A percentile compares a stretch with the other conserved stretches of the same genome.
Evolutionary conservation across 148 eudicot species (phyloP).

Genomic region (Amaranthus cruentus): DNA sequence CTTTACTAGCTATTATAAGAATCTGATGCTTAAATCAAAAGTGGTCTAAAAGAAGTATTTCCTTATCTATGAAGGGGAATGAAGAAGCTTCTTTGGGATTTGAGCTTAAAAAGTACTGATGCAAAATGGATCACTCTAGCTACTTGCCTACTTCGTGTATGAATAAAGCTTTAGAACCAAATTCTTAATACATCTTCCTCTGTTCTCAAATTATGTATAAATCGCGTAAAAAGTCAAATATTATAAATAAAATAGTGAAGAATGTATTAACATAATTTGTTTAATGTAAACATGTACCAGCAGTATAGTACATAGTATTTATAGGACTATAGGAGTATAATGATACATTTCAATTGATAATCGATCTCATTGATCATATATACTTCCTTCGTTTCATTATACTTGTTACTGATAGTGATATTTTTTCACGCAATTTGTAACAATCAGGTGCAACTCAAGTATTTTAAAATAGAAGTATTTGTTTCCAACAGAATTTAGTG

Average conservation of each 20-base stretch:
- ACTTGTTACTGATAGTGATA: too few relatives aligned
- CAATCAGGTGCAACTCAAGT: too few relatives aligned
- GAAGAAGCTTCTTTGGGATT: constrained; percentile 45
- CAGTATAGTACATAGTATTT: too few relatives aligned
- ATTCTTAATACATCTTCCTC: not conserved
- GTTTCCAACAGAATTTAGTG: too few relatives aligned
- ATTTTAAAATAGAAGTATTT: too few relatives aligned
- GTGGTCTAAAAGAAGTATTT: not conserved
- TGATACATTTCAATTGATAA: too few relatives aligned
- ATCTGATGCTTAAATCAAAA: constrained; percentile 51
- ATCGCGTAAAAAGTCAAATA: not conserved
- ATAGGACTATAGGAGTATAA: too few relatives aligned
- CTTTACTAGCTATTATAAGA: constrained; percentile 32
- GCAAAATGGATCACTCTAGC: not conserved
- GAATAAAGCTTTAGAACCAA: not conserved
- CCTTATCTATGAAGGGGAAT: constrained; percentile 15
- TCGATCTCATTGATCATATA: too few relatives aligned
- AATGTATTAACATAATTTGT: not conserved
- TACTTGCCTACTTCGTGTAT: not conserved
- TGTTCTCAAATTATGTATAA: not conserved
- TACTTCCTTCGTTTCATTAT: too few relatives aligned
- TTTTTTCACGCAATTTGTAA: too few relatives aligned
- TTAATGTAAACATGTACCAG: too few relatives aligned
- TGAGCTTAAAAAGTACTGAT: constrained; percentile 26
- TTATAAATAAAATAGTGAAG: not conserved